Evolutionary conservation across 1,139 yeast species (phyloP).

Genomic region (Yamadazyma siamensis): DNA sequence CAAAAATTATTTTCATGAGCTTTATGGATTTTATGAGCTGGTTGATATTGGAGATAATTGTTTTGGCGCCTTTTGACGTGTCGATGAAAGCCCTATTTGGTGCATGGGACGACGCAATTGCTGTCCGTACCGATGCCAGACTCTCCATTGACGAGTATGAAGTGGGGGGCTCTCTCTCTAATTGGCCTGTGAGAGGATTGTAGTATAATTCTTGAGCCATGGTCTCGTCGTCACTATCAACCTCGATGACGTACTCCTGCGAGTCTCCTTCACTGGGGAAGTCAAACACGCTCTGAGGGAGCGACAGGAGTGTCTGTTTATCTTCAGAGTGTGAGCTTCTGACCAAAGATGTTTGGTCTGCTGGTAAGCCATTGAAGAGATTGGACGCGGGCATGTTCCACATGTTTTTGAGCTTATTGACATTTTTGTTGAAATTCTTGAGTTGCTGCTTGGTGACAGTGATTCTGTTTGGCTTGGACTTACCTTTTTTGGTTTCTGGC

Average conservation of each 20-base stretch:
- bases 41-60: slow-evolving; percentile 29
- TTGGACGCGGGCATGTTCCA: slow-evolving; percentile 37
- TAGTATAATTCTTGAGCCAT: slow-evolving; percentile 26
- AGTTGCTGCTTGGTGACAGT: slow-evolving; percentile 11
- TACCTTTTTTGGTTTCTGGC: slow-evolving; percentile 1
- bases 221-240: slow-evolving; percentile 25
- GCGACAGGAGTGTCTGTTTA: slow-evolving; percentile 7
- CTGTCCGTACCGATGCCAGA: not conserved
- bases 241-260: slow-evolving; percentile 30
- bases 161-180: slow-evolving; percentile 34
- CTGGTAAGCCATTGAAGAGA: slow-evolving; percentile 12
- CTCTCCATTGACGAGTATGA: slow-evolving; percentile 20
- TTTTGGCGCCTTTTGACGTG: slow-evolving; percentile 16
- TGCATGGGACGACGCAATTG: not conserved
- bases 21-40: slow-evolving; percentile 33
- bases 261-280: slow-evolving; percentile 12
- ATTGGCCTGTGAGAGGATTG: slow-evolving; percentile 32
- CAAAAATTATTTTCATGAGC: slow-evolving; percentile 36
- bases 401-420: slow-evolving; percentile 23
- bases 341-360: slow-evolving; percentile 1
- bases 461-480: slow-evolving; percentile 8
- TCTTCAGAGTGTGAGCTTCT: too few relatives aligned
- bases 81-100: slow-evolving; percentile 8
- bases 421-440: slow-evolving; percentile 16
- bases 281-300: slow-evolving; percentile 14